Conservation (phyloP, 176 grass and related monocot genomes). For the Oryza glumipatula region DNA sequence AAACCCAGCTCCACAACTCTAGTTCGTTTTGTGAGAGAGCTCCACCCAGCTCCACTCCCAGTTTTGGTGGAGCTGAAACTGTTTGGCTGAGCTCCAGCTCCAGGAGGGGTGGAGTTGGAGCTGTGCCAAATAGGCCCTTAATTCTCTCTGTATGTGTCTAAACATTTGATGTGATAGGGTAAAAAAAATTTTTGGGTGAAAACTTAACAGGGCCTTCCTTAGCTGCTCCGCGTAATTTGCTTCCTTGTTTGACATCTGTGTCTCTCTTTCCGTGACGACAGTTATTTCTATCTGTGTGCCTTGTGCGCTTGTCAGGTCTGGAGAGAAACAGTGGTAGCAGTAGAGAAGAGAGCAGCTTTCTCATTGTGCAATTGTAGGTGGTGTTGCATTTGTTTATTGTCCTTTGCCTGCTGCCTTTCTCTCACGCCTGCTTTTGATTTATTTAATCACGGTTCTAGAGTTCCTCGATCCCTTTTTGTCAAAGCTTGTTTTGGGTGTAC, state of each 20-base stretch:
- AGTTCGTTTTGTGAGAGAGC: too few species aligned
- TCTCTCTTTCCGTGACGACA: neutral
- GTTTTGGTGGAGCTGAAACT: too few species aligned
- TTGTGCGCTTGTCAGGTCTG: neutral
- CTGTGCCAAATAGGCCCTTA: too few species aligned
- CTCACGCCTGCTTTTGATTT: slow-evolving; percentile 16
- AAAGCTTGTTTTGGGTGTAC: slow-evolving; percentile 9
- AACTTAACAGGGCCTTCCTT: neutral
- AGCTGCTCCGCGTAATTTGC: neutral
- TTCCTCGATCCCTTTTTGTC: slow-evolving; percentile 10
- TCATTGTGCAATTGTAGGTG: slow-evolving; percentile 15
- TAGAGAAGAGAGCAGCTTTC: slow-evolving; percentile 13
- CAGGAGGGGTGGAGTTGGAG: too few species aligned
- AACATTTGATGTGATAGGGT: too few species aligned
- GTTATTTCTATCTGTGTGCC: neutral
- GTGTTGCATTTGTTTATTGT: slow-evolving; percentile 36
- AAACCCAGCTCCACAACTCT: too few species aligned
- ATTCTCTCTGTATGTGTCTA: too few species aligned
- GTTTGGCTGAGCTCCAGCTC: too few species aligned
- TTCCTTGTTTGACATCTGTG: neutral
- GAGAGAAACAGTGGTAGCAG: slow-evolving; percentile 10
- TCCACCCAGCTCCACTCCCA: too few species aligned
- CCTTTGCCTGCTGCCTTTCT: neutral
- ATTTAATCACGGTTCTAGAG: slow-evolving; percentile 6
- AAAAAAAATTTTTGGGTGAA: too few species aligned